Evolutionary conservation across 1,284 basidiomycete genomes (phyloP), one percentile per base, ranked within the genome.

Genomic region (Marasmius sp.): DNA sequence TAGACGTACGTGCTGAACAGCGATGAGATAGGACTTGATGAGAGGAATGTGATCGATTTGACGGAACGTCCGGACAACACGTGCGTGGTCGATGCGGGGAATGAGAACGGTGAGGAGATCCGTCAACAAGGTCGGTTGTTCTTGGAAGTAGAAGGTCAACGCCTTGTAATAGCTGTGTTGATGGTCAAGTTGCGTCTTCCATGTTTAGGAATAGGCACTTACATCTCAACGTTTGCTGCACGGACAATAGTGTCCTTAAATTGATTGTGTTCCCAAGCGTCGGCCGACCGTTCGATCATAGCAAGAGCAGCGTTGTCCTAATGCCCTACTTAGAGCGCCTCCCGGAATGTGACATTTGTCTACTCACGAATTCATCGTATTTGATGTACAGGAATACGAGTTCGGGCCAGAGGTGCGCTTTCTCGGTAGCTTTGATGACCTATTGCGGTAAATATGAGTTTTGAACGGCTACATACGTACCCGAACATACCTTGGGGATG

Each of bases 331-430:
- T 22, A 12, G 12, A 54, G 27, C 33, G 34, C 6, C 34, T n/a
- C 5, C 14, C 14, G 34, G 34, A 11, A 38, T 16, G 18, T 8
- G 34, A 37, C 11, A n/a, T 1, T 2, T 37, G 20, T 18, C 11
- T 14, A 64, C 90, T 71, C 66, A 92, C 91, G 71, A 90, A 94
- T 83, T 95, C 92, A 73, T 97, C 97, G 72, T 99, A 99, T 78
- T 97, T 97, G 80, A 98, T 91, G 79, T 98, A 98, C 58, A 98
- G 80, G 86, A 96, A 99, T 52, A 99, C 97, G 18, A 98, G 86
- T 74, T 99, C 97, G n/a, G 95, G 90, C 97, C 97, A 99, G 60
- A 99, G 87, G 69, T 99, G 97, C n/a, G 94, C 95, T 71, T 92
- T 92, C 78, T 98, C 95, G 6, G 95, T 87, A 11, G 94, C 94